Conservation (phyloP, 352 stramenopile species). For the Globisporangium recalcitrans region DNA sequence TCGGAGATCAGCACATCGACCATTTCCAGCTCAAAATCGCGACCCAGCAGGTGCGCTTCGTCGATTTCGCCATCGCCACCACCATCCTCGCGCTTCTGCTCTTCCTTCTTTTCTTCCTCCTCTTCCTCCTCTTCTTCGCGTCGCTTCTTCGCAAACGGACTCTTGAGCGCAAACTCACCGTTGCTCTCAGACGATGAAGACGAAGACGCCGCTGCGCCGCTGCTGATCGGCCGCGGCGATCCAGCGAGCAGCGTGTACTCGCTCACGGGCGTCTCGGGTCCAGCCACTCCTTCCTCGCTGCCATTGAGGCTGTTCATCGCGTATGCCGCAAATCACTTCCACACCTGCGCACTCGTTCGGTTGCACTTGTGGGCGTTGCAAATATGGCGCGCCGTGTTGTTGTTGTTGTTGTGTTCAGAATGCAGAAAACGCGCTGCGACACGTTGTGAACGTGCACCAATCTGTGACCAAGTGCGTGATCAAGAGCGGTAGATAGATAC, state of each 20-base stretch:
- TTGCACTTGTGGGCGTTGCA: constrained; percentile 11
- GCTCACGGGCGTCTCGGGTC: constrained; percentile 11
- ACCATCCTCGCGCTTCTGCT: not conserved
- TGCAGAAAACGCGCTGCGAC: not conserved
- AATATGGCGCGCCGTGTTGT: not conserved
- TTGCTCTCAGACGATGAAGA: not conserved
- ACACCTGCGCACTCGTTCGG: constrained; percentile 23
- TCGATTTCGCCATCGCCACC: constrained; percentile 8
- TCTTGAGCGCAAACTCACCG: constrained; percentile 10
- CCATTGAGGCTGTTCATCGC: constrained; percentile 1
- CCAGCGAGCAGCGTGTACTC: constrained; percentile 18
- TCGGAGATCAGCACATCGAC: constrained; percentile 20
- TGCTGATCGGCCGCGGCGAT: constrained; percentile 6
- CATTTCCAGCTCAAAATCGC: constrained; percentile 15
- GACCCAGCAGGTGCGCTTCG: constrained; percentile 18
- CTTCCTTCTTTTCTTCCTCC: not conserved
- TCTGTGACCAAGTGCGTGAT: not conserved
- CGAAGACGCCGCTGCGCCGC: not conserved
- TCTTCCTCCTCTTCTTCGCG: not conserved
- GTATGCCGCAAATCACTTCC: not conserved
- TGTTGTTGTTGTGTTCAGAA: not conserved
- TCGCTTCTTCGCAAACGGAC: constrained; percentile 6
- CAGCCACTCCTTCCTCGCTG: not conserved
- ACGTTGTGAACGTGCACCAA: not conserved
- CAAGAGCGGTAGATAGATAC: not conserved